Conservation (phyloP, 768 basidiomycete species). For the Flagelloscypha sp. region DNA sequence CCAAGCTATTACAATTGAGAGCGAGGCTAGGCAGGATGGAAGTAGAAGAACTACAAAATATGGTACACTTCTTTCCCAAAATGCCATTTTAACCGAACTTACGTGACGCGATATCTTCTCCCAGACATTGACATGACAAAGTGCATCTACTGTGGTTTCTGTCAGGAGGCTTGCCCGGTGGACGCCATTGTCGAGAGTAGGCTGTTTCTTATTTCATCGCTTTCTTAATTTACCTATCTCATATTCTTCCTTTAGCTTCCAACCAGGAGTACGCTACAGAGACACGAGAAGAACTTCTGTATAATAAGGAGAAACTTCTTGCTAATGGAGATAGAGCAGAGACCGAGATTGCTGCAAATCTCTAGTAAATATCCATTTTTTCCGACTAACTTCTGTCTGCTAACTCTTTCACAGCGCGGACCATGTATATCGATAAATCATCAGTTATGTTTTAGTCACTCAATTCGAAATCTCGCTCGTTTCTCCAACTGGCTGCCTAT, state of each 20-base stretch:
- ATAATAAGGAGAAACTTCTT: slow-evolving; percentile 98
- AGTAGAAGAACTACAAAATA: slow-evolving; percentile 97
- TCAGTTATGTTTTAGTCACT: too few species aligned
- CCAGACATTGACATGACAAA: slow-evolving; percentile 99
- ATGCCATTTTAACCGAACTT: slow-evolving; percentile 7
- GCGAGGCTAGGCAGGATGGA: slow-evolving; percentile 91
- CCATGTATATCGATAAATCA: slow-evolving; percentile 71
- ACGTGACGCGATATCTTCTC: too few species aligned
- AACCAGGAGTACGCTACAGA: slow-evolving; percentile 97
- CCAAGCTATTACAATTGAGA: slow-evolving; percentile 98
- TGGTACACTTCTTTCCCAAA: slow-evolving; percentile 37
- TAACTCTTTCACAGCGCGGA: slow-evolving; percentile 52
- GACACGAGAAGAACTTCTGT: slow-evolving; percentile 94
- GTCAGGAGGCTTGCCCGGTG: slow-evolving; percentile 98
- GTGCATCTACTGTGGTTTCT: slow-evolving; percentile 99
- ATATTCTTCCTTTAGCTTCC: slow-evolving; percentile 53
- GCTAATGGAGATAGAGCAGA: slow-evolving; percentile 95
- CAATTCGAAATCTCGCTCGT: too few species aligned
- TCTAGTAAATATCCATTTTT: slow-evolving; percentile 45
- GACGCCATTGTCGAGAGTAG: slow-evolving; percentile 98
- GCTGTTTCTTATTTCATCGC: slow-evolving; percentile 18
- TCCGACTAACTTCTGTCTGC: too few species aligned
- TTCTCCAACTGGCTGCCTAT: too few species aligned
- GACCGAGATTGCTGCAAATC: slow-evolving; percentile 94
- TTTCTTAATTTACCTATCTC: slow-evolving; percentile 4